Percentiles rank a stretch among this genome's conserved stretches.
phyloP scores from a whole-genome alignment of 805 yeast species.

The Yamadazyma phyllophila region DNA sequence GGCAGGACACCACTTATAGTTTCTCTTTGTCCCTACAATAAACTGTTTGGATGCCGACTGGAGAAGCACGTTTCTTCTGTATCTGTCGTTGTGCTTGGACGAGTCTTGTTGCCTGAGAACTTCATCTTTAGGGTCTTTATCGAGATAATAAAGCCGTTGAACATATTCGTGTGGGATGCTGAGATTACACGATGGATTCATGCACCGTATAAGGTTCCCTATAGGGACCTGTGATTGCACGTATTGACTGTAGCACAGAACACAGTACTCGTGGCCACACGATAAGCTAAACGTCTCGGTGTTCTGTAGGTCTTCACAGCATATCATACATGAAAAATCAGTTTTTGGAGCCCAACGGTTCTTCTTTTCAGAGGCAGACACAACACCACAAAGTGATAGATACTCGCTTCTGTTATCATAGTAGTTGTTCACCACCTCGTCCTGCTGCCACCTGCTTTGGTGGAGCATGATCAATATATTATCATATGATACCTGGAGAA shows the following conservation, averaged over 20 bases:
- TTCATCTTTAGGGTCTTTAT: not conserved
- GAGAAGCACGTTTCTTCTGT: slow-evolving; percentile 30
- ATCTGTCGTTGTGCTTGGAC: not conserved
- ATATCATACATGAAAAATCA: slow-evolving; percentile 55
- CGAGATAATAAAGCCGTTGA: slow-evolving; percentile 10
- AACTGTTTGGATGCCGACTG: slow-evolving; percentile 45
- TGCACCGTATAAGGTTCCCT: slow-evolving; percentile 61
- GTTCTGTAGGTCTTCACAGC: slow-evolving; percentile 55
- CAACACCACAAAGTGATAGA: slow-evolving; percentile 28
- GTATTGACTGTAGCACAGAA: slow-evolving; percentile 64
- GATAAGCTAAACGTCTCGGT: slow-evolving; percentile 46
- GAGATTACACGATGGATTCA: slow-evolving; percentile 52
- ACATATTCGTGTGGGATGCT: slow-evolving; percentile 44
- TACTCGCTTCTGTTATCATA: slow-evolving; percentile 30
- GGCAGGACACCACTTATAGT: slow-evolving; percentile 78
- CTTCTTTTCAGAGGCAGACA: not conserved
- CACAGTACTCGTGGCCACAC: slow-evolving; percentile 74
- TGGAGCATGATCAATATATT: slow-evolving; percentile 37
- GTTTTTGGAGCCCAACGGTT: not conserved
- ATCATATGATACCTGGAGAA: slow-evolving; percentile 13
- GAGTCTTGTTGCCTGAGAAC: not conserved
- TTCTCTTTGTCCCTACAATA: slow-evolving; percentile 43
- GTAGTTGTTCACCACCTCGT: slow-evolving; percentile 35
- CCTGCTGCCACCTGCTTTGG: slow-evolving; percentile 37
- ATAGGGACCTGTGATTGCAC: slow-evolving; percentile 41